A percentile compares a stretch with the other conserved stretches of the same genome.
These are phyloP conservation scores for Myochromella boudieri DNA, from an alignment of 768 basidiomycete genomes.

Conservation along the genomic window DNA sequence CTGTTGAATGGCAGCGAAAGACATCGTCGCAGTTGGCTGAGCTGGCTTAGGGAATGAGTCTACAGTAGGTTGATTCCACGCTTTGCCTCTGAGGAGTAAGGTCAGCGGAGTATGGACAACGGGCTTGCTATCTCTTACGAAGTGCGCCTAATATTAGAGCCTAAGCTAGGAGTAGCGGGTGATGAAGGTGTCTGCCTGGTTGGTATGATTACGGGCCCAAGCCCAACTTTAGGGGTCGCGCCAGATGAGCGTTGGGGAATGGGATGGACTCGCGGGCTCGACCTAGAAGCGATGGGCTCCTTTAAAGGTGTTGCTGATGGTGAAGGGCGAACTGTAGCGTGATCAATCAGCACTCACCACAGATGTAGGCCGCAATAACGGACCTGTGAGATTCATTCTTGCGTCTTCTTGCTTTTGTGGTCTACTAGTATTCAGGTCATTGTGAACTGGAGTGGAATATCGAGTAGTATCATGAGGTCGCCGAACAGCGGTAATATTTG, in stretches of 20 bases:
- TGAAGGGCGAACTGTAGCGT: constrained; percentile 4
- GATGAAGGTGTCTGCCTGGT: constrained; percentile 39
- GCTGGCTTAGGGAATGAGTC: constrained; percentile 23
- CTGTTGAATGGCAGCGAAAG: constrained; percentile 84
- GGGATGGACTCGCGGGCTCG: constrained; percentile 17
- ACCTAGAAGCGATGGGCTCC: background rate
- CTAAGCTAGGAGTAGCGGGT: constrained; percentile 18
- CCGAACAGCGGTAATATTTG: constrained; percentile 13
- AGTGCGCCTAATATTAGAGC: constrained; percentile 39
- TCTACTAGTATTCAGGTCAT: background rate
- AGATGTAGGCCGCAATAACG: constrained; percentile 5
- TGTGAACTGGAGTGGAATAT: background rate
- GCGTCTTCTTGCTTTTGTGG: constrained; percentile 3
- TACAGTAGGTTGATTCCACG: constrained; percentile 47
- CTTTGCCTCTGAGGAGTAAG: constrained; percentile 39
- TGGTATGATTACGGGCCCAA: constrained; percentile 70
- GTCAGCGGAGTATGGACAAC: background rate
- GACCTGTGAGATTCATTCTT: background rate
- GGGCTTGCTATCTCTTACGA: constrained; percentile 42
- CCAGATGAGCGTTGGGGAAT: constrained; percentile 22
- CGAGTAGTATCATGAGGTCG: constrained; percentile 4
- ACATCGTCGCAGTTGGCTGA: constrained; percentile 41
- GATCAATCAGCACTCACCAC: constrained; percentile 9
- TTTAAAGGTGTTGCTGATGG: constrained; percentile 12
- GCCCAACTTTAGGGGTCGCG: constrained; percentile 27